Conservation (phyloP, 73 alveolate genomes). For the Breviolum minutum region DNA sequence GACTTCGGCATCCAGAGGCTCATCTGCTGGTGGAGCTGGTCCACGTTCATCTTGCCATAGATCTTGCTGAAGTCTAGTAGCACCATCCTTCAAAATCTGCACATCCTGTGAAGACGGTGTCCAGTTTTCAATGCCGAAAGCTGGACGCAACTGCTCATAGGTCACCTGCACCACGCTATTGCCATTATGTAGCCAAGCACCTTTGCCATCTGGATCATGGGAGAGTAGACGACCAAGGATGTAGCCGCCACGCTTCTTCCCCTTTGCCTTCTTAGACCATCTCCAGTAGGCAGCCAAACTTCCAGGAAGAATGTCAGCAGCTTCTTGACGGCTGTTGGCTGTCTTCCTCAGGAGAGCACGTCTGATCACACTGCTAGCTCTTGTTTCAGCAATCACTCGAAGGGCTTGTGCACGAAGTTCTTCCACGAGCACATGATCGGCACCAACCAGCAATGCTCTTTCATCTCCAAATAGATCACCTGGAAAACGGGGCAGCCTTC, state of each 20-base stretch:
- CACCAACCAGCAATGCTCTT: neutral
- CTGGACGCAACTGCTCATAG: slow-evolving; percentile 52
- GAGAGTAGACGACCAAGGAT: slow-evolving; percentile 1
- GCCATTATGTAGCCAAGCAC: slow-evolving; percentile 52
- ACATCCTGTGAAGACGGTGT: neutral
- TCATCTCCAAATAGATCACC: slow-evolving; percentile 20
- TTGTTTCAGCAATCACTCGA: neutral
- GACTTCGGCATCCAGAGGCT: neutral
- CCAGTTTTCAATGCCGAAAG: slow-evolving; percentile 45
- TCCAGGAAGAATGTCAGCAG: neutral
- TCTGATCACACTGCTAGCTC: neutral
- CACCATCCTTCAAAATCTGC: neutral
- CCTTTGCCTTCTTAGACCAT: slow-evolving; percentile 2
- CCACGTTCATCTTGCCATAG: slow-evolving; percentile 35
- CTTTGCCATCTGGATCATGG: slow-evolving; percentile 2
- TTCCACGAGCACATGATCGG: neutral
- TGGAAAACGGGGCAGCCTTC: slow-evolving; percentile 7
- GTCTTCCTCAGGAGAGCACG: slow-evolving; percentile 28
- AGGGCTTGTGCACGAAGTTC: neutral
- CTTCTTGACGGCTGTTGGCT: neutral
- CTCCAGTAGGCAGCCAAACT: slow-evolving; percentile 32
- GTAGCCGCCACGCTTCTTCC: slow-evolving; percentile 58
- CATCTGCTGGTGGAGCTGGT: neutral
- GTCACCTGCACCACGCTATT: neutral
- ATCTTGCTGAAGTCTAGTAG: neutral